A percentile compares a stretch with the other conserved stretches of the same genome.
phyloP scores from a whole-genome alignment of 208 protist species.

The Trypanosoma lewisi region DNA sequence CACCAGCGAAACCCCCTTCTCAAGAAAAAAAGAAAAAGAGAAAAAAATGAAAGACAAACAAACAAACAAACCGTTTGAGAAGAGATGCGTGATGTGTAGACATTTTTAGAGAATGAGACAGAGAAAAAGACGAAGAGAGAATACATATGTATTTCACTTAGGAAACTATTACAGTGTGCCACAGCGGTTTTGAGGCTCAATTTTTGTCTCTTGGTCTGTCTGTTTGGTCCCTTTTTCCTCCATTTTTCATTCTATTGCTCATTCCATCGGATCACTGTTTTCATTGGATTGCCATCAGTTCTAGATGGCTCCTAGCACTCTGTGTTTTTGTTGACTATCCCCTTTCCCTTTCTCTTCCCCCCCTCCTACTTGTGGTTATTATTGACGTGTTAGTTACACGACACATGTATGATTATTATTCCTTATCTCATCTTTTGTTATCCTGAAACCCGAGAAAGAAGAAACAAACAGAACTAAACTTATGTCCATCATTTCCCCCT shows the following conservation, averaged over 20 bases:
- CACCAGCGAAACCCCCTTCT: not conserved
- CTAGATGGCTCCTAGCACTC: not conserved
- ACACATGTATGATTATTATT: slow-evolving; percentile 6
- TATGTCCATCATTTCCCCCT: not conserved
- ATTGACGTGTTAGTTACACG: not conserved
- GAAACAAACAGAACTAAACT: not conserved
- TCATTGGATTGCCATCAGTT: not conserved
- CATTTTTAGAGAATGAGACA: not conserved
- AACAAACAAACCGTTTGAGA: not conserved
- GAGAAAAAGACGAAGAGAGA: no score
- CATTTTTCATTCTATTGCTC: slow-evolving; percentile 5
- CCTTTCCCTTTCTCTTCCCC: not conserved
- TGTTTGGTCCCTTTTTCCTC: slow-evolving; percentile 10
- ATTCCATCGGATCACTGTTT: not conserved
- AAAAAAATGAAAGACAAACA: slow-evolving; percentile 13
- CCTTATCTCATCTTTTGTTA: no score
- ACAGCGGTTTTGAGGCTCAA: not conserved
- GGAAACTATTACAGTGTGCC: no score
- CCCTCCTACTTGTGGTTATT: not conserved
- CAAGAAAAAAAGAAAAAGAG: slow-evolving; percentile 14
- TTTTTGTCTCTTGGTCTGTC: slow-evolving; percentile 11
- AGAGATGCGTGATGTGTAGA: not conserved
- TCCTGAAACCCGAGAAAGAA: not conserved
- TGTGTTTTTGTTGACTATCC: not conserved
- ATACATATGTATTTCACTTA: no score